phyloP scores from a whole-genome alignment of 2,329 filamentous ascomycete genomes.

The Botrytis pseudocinerea region DNA sequence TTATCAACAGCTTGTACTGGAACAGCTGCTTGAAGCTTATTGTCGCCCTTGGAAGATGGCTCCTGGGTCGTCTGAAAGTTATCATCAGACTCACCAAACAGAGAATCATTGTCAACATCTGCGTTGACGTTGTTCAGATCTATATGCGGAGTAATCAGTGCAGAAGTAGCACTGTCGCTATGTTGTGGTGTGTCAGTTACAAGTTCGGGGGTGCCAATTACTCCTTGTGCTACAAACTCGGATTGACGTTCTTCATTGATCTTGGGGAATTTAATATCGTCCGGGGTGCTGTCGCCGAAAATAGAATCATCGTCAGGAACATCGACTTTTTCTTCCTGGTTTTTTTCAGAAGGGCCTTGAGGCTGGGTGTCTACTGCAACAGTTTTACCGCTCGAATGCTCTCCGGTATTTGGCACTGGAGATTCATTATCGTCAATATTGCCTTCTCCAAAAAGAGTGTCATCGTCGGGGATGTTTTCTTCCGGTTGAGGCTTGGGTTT shows the following conservation, averaged over 20 bases:
- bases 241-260: no score
- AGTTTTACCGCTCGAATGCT: neutral
- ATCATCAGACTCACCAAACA: neutral
- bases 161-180: neutral
- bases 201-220: neutral
- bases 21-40: no score
- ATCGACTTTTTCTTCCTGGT: neutral
- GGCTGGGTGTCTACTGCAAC: no score
- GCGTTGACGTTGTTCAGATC: neutral
- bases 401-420: neutral
- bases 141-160: accelerated
- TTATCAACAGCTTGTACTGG: no score
- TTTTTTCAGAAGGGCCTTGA: neutral
- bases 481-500: neutral
- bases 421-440: neutral
- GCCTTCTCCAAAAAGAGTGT: neutral
- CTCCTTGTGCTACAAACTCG: accelerated
- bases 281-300: neutral
- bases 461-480: neutral
- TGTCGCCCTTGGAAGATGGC: accelerated
- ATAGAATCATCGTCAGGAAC: neutral
- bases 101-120: neutral
- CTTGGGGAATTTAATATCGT: neutral
- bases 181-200: neutral
- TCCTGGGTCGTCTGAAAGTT: neutral